A percentile compares a stretch with the other conserved stretches of the same genome.
Evolutionary conservation across 192 early-diverging fungal genomes (phyloP).

Genomic region (Spinellus fusiger): DNA sequence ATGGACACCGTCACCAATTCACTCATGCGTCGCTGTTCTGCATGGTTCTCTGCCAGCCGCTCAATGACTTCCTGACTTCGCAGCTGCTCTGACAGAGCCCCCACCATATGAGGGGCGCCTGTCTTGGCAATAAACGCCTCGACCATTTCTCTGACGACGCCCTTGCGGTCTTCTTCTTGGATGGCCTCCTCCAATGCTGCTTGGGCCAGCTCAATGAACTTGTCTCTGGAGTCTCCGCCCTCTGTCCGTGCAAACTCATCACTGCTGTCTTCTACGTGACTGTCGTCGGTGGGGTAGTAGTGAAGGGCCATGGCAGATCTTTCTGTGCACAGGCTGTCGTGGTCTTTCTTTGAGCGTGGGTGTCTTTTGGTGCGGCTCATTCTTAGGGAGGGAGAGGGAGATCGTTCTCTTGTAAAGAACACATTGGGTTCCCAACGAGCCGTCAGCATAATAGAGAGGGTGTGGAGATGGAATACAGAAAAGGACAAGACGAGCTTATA

Average conservation of each 20-base stretch:
- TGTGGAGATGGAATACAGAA: background rate
- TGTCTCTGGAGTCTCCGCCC: background rate
- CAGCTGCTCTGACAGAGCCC: constrained; percentile 26
- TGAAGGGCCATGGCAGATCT: background rate
- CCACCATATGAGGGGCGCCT: constrained; percentile 23
- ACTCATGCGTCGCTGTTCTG: constrained; percentile 8
- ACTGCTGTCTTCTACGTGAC: background rate
- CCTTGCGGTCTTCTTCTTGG: constrained; percentile 29
- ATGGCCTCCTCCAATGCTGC: constrained; percentile 28
- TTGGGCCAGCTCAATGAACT: constrained; percentile 26
- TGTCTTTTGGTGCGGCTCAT: background rate
- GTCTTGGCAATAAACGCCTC: constrained; percentile 21
- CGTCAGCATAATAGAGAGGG: background rate
- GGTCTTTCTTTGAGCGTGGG: background rate
- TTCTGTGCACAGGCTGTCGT: too few relatives aligned
- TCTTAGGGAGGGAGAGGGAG: constrained; percentile 2
- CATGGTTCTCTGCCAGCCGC: constrained; percentile 19
- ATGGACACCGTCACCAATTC: background rate
- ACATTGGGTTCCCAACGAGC: constrained; percentile 1
- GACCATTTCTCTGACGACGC: constrained; percentile 25
- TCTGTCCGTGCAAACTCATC: background rate
- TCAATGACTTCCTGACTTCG: constrained; percentile 35
- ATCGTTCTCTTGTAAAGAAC: constrained; percentile 2
- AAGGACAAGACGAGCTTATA: background rate
- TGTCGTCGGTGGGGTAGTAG: background rate